These are phyloP conservation scores for Kuraishia ogatae DNA, from an alignment of 805 yeast genomes.

Conservation along the genomic window DNA sequence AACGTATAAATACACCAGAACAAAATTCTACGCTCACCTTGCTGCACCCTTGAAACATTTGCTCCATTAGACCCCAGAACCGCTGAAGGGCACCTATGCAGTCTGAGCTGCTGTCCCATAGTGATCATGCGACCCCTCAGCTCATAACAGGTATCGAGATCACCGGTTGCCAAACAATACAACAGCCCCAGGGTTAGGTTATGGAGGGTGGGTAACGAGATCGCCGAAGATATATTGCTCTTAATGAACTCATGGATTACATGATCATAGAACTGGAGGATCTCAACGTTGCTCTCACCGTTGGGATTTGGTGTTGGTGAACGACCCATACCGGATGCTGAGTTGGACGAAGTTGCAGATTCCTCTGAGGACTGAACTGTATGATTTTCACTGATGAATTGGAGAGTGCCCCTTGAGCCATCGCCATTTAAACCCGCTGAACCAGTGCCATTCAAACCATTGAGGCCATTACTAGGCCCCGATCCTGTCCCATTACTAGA, in stretches of 20 bases:
- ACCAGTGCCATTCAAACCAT: background rate
- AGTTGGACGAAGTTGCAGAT: background rate
- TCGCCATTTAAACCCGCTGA: background rate
- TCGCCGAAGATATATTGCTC: slow-evolving; percentile 49
- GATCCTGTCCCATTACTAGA: background rate
- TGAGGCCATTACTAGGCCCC: background rate
- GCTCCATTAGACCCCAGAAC: slow-evolving; percentile 62
- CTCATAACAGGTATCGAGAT: slow-evolving; percentile 64
- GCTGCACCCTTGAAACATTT: slow-evolving; percentile 57
- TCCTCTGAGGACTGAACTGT: slow-evolving; percentile 4
- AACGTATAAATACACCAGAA: slow-evolving; percentile 81
- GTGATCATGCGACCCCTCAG: slow-evolving; percentile 68
- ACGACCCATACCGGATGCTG: background rate
- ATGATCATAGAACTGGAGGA: slow-evolving; percentile 45
- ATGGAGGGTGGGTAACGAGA: slow-evolving; percentile 64
- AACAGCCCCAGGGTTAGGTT: slow-evolving; percentile 59
- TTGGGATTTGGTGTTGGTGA: background rate
- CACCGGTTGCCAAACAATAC: slow-evolving; percentile 67
- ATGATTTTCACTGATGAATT: slow-evolving; percentile 1
- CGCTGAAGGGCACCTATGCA: slow-evolving; percentile 83
- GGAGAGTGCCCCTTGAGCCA: background rate
- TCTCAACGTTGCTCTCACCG: slow-evolving; percentile 16
- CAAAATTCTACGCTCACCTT: slow-evolving; percentile 71
- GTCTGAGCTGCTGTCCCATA: slow-evolving; percentile 78
- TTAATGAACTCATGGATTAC: slow-evolving; percentile 55